A percentile compares a stretch with the other conserved stretches of the same genome.
These are phyloP conservation scores for Corrigiola litoralis DNA, from an alignment of 179 eudicot genomes.

Conservation along the genomic window DNA sequence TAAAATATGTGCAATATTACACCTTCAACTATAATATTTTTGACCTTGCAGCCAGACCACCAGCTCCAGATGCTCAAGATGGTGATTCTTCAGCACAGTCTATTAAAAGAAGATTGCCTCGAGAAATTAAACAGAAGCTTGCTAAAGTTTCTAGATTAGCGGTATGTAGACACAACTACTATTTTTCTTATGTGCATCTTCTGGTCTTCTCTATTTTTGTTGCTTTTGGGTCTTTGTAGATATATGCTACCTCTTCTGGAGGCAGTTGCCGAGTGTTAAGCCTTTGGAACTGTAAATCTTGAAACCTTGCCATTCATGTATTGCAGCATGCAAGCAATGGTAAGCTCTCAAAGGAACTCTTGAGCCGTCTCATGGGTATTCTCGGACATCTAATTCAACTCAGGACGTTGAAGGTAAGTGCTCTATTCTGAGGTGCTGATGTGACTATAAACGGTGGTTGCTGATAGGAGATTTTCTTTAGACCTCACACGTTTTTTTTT, in stretches of 20 bases:
- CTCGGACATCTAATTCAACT: conserved; percentile 82
- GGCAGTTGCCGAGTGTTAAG: not conserved
- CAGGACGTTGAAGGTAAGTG: conserved; percentile 73
- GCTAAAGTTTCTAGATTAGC: conserved; percentile 91
- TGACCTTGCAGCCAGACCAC: conserved; percentile 64
- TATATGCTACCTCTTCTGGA: not conserved
- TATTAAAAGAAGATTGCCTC: conserved; percentile 88
- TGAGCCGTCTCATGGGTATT: conserved; percentile 86
- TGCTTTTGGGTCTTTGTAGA: not conserved
- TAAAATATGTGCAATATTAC: not conserved
- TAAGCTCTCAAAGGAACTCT: conserved; percentile 66
- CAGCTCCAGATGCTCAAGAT: conserved; percentile 60
- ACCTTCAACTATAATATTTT: not conserved
- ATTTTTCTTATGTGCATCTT: not conserved
- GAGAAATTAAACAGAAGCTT: conserved; percentile 86
- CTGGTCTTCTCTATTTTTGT: not conserved
- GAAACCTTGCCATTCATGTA: conserved; percentile 12
- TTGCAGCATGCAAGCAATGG: conserved; percentile 82
- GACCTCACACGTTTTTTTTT: no score
- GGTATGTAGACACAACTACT: conserved; percentile 41
- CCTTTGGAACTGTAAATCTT: not conserved
- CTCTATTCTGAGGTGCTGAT: not conserved
- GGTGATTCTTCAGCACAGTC: conserved; percentile 75
- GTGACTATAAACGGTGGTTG: not conserved
- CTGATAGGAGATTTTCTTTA: no score